These are phyloP conservation scores for Davidsoniella virescens DNA, from an alignment of 2,329 filamentous ascomycete species.

Conservation along the genomic window DNA sequence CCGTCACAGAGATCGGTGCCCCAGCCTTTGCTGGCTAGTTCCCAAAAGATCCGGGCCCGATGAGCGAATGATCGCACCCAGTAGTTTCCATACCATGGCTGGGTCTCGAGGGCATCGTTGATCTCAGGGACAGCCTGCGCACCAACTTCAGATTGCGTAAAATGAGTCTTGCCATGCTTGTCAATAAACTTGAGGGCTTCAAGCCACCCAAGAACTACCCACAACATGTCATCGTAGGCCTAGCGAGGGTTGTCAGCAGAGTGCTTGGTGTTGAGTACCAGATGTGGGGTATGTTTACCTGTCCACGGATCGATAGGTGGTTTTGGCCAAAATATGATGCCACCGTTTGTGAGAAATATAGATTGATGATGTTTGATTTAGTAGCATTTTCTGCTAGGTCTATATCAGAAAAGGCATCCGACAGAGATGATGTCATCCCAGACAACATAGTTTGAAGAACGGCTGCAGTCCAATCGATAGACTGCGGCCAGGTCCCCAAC, in stretches of 20 bases:
- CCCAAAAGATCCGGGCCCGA: slow-evolving; percentile 71
- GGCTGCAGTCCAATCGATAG: slow-evolving; percentile 89
- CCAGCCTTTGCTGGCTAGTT: slow-evolving; percentile 65
- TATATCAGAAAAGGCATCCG: slow-evolving; percentile 34
- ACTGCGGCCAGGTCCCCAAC: slow-evolving; percentile 65
- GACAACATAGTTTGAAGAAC: slow-evolving; percentile 69
- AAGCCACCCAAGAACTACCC: slow-evolving; percentile 86
- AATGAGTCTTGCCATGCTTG: slow-evolving; percentile 50
- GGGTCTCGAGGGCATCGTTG: slow-evolving; percentile 22
- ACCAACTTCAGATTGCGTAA: slow-evolving; percentile 20
- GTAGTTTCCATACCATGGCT: slow-evolving; percentile 58
- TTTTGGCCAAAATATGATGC: slow-evolving; percentile 82
- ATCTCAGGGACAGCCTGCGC: slow-evolving; percentile 16
- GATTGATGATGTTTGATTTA: slow-evolving; percentile 65
- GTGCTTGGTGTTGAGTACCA: not conserved
- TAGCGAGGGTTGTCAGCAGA: slow-evolving; percentile 22
- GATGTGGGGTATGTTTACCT: slow-evolving; percentile 21
- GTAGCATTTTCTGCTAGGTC: slow-evolving; percentile 27
- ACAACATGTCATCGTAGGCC: slow-evolving; percentile 88
- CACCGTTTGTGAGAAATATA: slow-evolving; percentile 61
- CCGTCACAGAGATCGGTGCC: slow-evolving; percentile 65
- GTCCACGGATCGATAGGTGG: slow-evolving; percentile 50
- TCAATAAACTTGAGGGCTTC: slow-evolving; percentile 64
- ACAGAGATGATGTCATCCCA: slow-evolving; percentile 55
- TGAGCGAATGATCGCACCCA: slow-evolving; percentile 68